Percentiles rank a stretch among this genome's conserved stretches.
These are phyloP conservation scores for Spergularia marina DNA, from an alignment of 148 eudicot species.

Conservation along the genomic window DNA sequence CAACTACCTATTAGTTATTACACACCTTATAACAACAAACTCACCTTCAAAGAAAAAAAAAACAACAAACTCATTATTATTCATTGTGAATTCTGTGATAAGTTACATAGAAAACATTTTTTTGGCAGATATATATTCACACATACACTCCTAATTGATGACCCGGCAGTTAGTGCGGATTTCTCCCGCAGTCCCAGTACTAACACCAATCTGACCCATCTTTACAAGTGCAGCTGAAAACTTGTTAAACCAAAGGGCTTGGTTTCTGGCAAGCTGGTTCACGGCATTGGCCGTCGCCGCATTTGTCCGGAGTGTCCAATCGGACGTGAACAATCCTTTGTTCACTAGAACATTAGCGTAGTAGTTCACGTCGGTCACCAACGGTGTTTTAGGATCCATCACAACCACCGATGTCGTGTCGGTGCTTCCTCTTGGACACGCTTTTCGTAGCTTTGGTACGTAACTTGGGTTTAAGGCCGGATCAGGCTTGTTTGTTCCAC, in stretches of 20 bases:
- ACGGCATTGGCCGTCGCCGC: slow-evolving; percentile 37
- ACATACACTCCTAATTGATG: slow-evolving; percentile 10
- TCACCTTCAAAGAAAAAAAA: too few species aligned
- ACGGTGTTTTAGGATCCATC: slow-evolving; percentile 26
- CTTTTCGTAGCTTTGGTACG: slow-evolving; percentile 39
- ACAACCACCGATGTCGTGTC: slow-evolving; percentile 35
- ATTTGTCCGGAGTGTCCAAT: slow-evolving; percentile 40
- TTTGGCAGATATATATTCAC: too few species aligned
- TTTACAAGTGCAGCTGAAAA: slow-evolving; percentile 60
- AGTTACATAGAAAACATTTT: too few species aligned
- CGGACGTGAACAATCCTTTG: slow-evolving; percentile 26
- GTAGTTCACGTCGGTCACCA: slow-evolving; percentile 20
- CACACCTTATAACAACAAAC: too few species aligned
- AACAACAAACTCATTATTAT: too few species aligned
- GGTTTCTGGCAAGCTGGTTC: slow-evolving; percentile 32
- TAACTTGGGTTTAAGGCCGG: slow-evolving; percentile 43
- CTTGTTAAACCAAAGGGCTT: slow-evolving; percentile 35
- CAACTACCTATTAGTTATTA: too few species aligned
- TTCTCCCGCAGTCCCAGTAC: slow-evolving; percentile 25
- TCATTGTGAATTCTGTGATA: too few species aligned
- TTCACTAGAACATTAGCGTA: slow-evolving; percentile 19
- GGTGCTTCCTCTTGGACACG: slow-evolving; percentile 49
- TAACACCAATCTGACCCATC: slow-evolving; percentile 55
- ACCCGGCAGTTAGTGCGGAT: slow-evolving; percentile 25
- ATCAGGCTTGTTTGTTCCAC: slow-evolving; percentile 33